Evolutionary conservation across 345 rosid species (phyloP).

Genomic region (Orychophragmus violaceus): DNA sequence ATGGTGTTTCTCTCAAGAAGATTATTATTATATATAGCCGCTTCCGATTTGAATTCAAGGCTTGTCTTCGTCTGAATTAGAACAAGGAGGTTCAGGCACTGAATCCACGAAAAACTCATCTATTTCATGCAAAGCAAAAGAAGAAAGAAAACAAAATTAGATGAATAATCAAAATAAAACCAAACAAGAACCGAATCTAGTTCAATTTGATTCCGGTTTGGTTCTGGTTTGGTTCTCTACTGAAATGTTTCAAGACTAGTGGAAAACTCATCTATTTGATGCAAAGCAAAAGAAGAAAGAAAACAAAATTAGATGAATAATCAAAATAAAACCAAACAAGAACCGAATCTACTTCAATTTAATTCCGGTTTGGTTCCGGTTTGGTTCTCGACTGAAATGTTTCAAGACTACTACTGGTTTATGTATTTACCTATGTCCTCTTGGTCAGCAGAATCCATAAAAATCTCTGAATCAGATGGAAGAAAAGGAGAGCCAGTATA

Average conservation of each 20-base stretch:
- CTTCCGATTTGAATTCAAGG: constrained; percentile 36
- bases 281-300: neutral
- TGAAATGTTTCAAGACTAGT: neutral
- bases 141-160: neutral
- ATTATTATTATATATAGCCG: neutral
- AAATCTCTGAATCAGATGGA: constrained; percentile 92
- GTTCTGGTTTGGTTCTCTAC: neutral
- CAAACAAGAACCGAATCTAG: neutral
- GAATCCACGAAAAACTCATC: constrained; percentile 95
- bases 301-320: neutral
- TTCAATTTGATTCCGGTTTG: neutral
- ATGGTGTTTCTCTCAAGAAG: neutral
- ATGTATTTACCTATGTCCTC: constrained; percentile 67
- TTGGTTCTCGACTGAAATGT: neutral
- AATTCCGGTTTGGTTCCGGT: neutral
- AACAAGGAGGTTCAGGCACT: constrained; percentile 66
- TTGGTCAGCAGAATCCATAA: constrained; percentile 86
- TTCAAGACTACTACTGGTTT: neutral
- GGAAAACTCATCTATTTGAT: no score
- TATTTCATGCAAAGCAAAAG: constrained; percentile 12
- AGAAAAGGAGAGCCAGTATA: constrained; percentile 96
- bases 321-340: neutral
- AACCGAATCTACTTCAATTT: neutral
- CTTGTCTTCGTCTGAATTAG: constrained; percentile 86
- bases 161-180: neutral